A percentile compares a stretch with the other conserved stretches of the same genome.
These are phyloP conservation scores for Lactuca saligna DNA, from an alignment of 129 eudicot species.

Conservation along the genomic window DNA sequence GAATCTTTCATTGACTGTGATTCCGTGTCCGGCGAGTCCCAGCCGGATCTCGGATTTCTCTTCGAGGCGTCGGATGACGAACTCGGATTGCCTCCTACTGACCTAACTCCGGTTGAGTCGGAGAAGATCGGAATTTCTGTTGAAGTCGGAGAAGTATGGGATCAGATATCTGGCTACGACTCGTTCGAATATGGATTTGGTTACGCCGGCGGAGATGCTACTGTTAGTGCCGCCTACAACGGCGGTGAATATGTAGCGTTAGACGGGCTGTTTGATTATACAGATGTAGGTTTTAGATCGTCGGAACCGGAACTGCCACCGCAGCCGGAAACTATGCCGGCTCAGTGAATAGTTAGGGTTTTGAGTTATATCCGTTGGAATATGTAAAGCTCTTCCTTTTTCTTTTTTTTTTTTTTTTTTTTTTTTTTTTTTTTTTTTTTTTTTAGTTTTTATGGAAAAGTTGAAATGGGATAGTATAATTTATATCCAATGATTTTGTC, in stretches of 20 bases:
- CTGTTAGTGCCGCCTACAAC: neutral
- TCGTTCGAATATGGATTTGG: constrained; percentile 49
- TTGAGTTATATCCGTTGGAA: neutral
- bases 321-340: constrained; percentile 55
- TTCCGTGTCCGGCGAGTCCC: constrained; percentile 31
- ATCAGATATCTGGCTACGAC: constrained; percentile 42
- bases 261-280: constrained; percentile 63
- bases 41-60: constrained; percentile 53
- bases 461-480: neutral
- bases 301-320: constrained; percentile 40
- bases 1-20: constrained; percentile 17
- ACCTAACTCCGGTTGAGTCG: constrained; percentile 11
- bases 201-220: constrained; percentile 9
- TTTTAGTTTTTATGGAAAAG: neutral
- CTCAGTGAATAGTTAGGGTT: constrained; percentile 22
- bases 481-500: neutral
- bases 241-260: constrained; percentile 43
- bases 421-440: constrained; percentile 6
- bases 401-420: neutral
- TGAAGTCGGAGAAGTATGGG: constrained; percentile 45
- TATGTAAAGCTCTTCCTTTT: neutral
- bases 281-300: constrained; percentile 53
- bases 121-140: neutral
- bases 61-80: constrained; percentile 68
- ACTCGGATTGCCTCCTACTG: constrained; percentile 59